Evolutionary conservation across 2,329 filamentous ascomycete genomes (phyloP).

Genomic region (Apiospora aurea): DNA sequence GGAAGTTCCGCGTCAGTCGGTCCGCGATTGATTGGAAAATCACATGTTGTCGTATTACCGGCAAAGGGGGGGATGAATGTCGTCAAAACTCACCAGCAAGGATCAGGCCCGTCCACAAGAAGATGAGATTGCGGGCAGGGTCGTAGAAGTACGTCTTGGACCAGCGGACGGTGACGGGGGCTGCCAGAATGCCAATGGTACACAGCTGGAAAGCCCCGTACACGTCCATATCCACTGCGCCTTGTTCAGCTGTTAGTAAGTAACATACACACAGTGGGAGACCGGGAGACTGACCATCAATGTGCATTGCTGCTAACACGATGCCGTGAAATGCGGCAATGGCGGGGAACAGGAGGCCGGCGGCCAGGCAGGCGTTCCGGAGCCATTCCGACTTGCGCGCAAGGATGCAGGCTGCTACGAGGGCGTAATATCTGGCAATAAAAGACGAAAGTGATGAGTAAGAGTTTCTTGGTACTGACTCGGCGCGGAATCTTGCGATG

Average conservation of each 20-base stretch:
- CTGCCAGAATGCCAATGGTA: slow-evolving; percentile 69
- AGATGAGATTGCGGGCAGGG: slow-evolving; percentile 70
- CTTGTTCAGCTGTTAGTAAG: slow-evolving; percentile 42
- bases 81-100: slow-evolving; percentile 57
- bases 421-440: slow-evolving; percentile 61
- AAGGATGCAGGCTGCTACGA: slow-evolving; percentile 68
- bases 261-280: not conserved
- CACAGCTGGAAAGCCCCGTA: slow-evolving; percentile 74
- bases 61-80: not conserved
- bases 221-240: slow-evolving; percentile 71
- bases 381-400: slow-evolving; percentile 69
- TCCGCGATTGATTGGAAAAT: not conserved
- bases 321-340: slow-evolving; percentile 70
- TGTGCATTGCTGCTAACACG: slow-evolving; percentile 64
- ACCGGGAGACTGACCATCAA: slow-evolving; percentile 54
- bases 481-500: not conserved
- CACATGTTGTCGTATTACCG: not conserved
- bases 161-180: slow-evolving; percentile 66
- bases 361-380: slow-evolving; percentile 67
- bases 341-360: slow-evolving; percentile 67
- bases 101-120: slow-evolving; percentile 68
- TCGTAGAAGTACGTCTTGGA: slow-evolving; percentile 69
- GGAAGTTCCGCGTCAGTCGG: not conserved
- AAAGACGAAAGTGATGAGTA: not conserved
- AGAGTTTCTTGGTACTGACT: not conserved